Conservation (phyloP, 176 grass and related monocot genomes). For the Miscanthus lutarioriparius region DNA sequence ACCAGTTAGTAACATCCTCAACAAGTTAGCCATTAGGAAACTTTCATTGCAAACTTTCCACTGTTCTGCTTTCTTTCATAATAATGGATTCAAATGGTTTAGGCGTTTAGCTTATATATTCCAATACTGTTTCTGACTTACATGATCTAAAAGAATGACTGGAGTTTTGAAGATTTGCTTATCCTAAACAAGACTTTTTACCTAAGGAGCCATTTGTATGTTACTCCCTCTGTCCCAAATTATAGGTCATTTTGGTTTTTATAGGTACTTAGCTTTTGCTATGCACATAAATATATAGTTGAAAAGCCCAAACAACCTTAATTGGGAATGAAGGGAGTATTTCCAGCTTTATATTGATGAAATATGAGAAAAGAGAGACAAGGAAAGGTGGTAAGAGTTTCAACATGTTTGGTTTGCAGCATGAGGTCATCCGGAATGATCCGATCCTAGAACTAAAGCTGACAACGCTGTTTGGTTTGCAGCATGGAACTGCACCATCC, state of each 20-base stretch:
- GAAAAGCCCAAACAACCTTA: background rate
- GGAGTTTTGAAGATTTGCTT: background rate
- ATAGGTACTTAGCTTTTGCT: background rate
- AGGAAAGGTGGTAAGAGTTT: background rate
- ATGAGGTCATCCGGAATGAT: background rate
- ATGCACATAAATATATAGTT: background rate
- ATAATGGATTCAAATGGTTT: background rate
- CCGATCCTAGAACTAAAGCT: background rate
- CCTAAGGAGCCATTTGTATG: background rate
- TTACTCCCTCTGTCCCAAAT: background rate
- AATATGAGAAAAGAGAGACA: background rate
- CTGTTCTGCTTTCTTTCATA: background rate
- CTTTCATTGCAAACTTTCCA: background rate
- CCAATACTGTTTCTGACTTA: background rate
- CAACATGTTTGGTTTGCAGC: background rate
- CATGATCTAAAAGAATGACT: background rate
- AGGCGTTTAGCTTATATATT: background rate
- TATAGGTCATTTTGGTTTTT: background rate
- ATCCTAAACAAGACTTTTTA: background rate
- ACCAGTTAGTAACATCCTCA: background rate
- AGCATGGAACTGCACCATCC: background rate
- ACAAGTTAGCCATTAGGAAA: slow-evolving; percentile 6
- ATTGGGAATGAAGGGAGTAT: background rate
- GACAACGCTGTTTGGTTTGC: background rate
- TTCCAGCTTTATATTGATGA: background rate